Evolutionary conservation across 2,329 filamentous ascomycete genomes (phyloP).

Genomic region (Arachnopeziza araneosa): DNA sequence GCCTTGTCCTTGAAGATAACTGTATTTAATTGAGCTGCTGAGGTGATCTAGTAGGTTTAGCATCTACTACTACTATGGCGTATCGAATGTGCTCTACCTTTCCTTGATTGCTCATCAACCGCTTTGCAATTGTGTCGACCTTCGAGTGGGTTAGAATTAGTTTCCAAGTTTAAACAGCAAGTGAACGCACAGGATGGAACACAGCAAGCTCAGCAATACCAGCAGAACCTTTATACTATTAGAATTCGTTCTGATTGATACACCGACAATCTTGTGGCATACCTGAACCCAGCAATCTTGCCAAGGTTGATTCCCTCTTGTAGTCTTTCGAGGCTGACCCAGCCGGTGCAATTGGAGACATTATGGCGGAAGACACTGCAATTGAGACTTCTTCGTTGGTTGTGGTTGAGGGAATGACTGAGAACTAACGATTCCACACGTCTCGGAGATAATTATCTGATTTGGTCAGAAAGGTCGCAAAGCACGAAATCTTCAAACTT

Average conservation of each 20-base stretch:
- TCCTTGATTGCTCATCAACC: constrained; percentile 96
- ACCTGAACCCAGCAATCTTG: constrained; percentile 91
- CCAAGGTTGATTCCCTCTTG: constrained; percentile 84
- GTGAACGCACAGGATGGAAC: constrained; percentile 71
- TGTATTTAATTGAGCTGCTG: constrained; percentile 64
- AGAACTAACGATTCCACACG: background rate
- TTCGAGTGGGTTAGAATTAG: constrained; percentile 32
- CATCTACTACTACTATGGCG: constrained; percentile 10
- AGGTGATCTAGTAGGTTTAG: constrained; percentile 43
- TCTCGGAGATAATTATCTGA: background rate
- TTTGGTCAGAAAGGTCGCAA: background rate
- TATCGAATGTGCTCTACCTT: constrained; percentile 42
- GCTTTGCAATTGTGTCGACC: constrained; percentile 98
- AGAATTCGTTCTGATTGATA: constrained; percentile 2
- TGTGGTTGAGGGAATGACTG: background rate
- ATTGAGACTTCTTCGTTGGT: background rate
- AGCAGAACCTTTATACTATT: constrained; percentile 61
- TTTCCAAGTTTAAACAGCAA: background rate
- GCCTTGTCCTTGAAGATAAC: constrained; percentile 95
- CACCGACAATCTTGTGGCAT: constrained; percentile 21
- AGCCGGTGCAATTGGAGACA: constrained; percentile 29
- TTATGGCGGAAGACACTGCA: background rate
- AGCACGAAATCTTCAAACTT: background rate
- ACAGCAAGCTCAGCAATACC: constrained; percentile 90
- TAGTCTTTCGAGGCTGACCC: constrained; percentile 42